Evolutionary conservation across 306 rosid genomes (phyloP).

Genomic region (Cucurbita maxima): DNA sequence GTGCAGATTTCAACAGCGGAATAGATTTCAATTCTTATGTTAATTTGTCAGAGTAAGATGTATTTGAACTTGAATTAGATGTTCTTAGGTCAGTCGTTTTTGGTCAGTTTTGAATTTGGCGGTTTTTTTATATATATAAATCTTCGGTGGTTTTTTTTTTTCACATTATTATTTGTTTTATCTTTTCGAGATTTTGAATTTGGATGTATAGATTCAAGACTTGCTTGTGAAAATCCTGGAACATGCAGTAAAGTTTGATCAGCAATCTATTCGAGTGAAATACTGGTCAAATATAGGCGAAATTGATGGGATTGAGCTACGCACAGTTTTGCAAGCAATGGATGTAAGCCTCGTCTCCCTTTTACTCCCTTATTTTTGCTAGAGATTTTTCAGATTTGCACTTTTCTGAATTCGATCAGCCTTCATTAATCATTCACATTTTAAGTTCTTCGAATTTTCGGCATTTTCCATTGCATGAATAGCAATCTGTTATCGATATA

Average conservation of each 20-base stretch:
- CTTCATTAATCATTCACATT: not conserved
- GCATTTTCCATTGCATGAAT: not conserved
- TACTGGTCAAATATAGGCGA: slow-evolving; percentile 25
- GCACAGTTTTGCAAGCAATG: slow-evolving; percentile 66
- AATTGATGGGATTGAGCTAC: slow-evolving; percentile 34
- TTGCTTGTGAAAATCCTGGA: slow-evolving; percentile 59
- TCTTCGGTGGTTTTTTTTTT: not conserved
- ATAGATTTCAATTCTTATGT: not conserved
- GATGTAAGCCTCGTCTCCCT: slow-evolving; percentile 42
- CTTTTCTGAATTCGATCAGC: not conserved
- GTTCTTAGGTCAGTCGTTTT: not conserved
- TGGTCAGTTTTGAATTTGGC: not conserved
- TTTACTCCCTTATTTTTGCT: not conserved
- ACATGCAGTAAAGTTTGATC: slow-evolving; percentile 64
- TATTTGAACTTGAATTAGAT: not conserved
- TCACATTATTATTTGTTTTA: slow-evolving; percentile 32
- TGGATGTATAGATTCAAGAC: slow-evolving; percentile 96
- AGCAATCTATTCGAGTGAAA: slow-evolving; percentile 36
- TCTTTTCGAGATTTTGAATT: slow-evolving; percentile 69
- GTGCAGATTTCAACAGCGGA: not conserved
- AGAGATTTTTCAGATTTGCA: not conserved
- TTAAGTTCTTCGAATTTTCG: not conserved
- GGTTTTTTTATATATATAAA: not conserved
- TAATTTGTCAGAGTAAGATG: not conserved
- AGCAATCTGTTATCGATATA: not conserved